phyloP scores from a whole-genome alignment of 441 rosid species.

The Theobroma grandiflorum region DNA sequence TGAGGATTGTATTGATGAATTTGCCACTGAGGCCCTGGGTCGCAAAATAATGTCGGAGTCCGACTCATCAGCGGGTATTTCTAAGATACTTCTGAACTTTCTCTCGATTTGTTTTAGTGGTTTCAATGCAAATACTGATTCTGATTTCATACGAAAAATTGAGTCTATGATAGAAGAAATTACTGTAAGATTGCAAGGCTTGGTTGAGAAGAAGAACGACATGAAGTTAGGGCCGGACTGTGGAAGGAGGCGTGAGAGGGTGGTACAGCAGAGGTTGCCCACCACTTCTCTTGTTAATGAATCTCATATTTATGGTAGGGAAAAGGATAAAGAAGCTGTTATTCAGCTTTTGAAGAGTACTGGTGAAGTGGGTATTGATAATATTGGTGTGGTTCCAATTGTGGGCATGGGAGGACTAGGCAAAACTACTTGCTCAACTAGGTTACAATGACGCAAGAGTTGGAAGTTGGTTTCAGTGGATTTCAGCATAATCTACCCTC shows the following conservation, averaged over 20 bases:
- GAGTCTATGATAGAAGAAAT: too few relatives aligned
- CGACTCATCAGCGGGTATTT: too few relatives aligned
- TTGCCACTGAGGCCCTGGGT: too few relatives aligned
- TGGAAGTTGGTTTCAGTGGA: slow-evolving; percentile 13
- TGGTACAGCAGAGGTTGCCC: neutral
- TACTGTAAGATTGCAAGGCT: too few relatives aligned
- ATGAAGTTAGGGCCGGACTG: slow-evolving; percentile 1
- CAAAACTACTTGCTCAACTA: slow-evolving; percentile 25
- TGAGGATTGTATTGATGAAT: too few relatives aligned
- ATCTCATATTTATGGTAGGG: slow-evolving; percentile 17
- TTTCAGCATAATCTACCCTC: too few relatives aligned
- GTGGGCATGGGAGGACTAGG: slow-evolving; percentile 29
- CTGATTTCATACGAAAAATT: too few relatives aligned
- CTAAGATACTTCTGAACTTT: too few relatives aligned
- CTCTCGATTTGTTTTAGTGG: too few relatives aligned
- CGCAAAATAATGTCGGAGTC: too few relatives aligned
- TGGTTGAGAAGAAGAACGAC: neutral
- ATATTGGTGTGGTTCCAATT: slow-evolving; percentile 22
- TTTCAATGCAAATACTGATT: too few relatives aligned
- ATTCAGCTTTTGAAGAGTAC: slow-evolving; percentile 12
- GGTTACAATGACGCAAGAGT: slow-evolving; percentile 22
- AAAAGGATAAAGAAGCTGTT: slow-evolving; percentile 17
- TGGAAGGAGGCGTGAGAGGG: neutral
- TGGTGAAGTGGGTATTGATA: neutral
- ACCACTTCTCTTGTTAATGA: slow-evolving; percentile 21